phyloP scores from a whole-genome alignment of 2,329 filamentous ascomycete genomes.

The Trichoderma semiorbis region DNA sequence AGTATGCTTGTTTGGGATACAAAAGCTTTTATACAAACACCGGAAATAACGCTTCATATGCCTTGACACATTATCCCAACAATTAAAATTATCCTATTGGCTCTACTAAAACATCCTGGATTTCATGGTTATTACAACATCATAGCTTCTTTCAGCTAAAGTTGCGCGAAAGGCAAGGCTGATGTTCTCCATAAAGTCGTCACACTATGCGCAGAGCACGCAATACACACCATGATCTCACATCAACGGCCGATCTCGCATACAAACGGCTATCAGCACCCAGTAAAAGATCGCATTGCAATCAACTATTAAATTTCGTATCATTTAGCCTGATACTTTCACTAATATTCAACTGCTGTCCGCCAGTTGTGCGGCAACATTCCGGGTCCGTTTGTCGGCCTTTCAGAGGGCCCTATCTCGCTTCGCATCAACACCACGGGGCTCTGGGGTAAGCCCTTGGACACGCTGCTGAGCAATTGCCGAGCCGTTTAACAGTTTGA shows the following conservation, averaged over 20 bases:
- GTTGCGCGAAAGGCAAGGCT: background rate
- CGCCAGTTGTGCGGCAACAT: background rate
- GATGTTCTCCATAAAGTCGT: slow-evolving; percentile 8
- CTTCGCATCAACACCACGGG: background rate
- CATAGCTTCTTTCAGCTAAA: background rate
- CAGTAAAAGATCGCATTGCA: background rate
- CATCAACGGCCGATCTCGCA: slow-evolving; percentile 16
- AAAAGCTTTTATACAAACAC: background rate
- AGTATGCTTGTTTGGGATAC: background rate
- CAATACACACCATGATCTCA: slow-evolving; percentile 16
- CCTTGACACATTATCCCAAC: background rate
- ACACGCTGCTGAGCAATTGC: background rate
- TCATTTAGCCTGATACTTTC: background rate
- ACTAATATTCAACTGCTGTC: background rate
- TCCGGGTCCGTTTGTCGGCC: slow-evolving; percentile 12
- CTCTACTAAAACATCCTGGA: background rate
- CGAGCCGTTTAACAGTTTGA: background rate
- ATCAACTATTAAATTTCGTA: background rate
- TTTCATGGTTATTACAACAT: background rate
- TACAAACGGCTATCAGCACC: background rate
- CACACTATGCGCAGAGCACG: slow-evolving; percentile 12
- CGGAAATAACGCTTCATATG: background rate
- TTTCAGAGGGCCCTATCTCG: background rate
- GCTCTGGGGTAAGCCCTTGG: background rate
- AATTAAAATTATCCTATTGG: background rate